Base-by-base conservation (phyloP, 1,284 basidiomycete genomes). In the Rhizoctonia solani region DNA sequence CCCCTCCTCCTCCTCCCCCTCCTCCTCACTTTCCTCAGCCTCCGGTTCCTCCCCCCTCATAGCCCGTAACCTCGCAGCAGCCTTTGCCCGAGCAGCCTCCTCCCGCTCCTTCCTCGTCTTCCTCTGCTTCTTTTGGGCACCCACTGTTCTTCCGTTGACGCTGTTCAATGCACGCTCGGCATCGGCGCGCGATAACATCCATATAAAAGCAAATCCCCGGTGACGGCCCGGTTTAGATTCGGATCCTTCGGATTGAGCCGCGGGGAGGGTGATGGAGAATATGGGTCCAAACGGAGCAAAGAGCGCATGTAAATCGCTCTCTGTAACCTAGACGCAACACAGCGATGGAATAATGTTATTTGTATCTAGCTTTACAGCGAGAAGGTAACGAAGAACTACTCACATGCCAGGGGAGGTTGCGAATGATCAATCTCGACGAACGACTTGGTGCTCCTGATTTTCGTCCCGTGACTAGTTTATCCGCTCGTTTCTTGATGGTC, bases 131-230 rank as follows among this genome's bases (percentile, higher is more conserved):
- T 87, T 92, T 75, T 82, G 85, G 76, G 90, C 90, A 74, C 91
- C 61, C 1, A 65, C 39, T 27, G 46, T 41, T 4, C 61, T 47
- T 13, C 93, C 95, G 74, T 98, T 98, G 70, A 93, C 86, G 4
- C 82, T 86, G 71, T 88, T 87, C 70, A 98, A 83, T 0, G 95
- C 96, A 54, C 82, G 81, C 75, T 94, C 89, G 2, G 95, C 95
- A 74, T 95, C 92, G 69, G 89, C 88, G 73, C 86, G 87, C 71
- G 87, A 89, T 70, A 95, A 78, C 84, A 93, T 95, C 93, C 95
- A 98, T 13, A 98, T 88, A 74, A 99, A 98, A 0, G 94, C 96
- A 73, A 97, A 99, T 0, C 96, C 95, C 72, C 92, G 89, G 23
- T 84, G 84, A 23, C 86, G 81, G n/a, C n/a, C n/a, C n/a, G n/a